Conservation (phyloP, 2,329 filamentous ascomycete genomes). For the Colletotrichum paranaense region DNA sequence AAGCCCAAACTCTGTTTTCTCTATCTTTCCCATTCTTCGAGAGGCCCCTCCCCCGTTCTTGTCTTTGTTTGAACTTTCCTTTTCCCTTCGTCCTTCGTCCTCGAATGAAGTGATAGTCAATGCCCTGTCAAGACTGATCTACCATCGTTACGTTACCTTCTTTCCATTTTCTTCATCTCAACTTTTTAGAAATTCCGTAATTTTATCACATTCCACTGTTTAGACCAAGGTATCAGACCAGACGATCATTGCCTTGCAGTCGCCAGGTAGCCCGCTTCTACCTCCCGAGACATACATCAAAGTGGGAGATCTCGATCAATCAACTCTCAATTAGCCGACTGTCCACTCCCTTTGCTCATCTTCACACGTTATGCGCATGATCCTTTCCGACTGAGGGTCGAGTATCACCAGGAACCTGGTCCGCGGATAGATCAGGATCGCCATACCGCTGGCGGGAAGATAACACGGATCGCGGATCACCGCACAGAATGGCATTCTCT, state of each 20-base stretch:
- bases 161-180: not conserved
- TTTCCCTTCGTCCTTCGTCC: not conserved
- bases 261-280: not conserved
- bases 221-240: not conserved
- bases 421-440: conserved; percentile 5
- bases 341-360: not conserved
- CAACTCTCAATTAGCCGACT: not conserved
- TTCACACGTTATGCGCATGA: not conserved
- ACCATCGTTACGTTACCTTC: not conserved
- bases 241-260: conserved; percentile 4
- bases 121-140: not conserved
- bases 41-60: not conserved
- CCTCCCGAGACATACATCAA: conserved; percentile 7
- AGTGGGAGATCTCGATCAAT: not conserved
- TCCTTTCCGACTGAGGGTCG: conserved; percentile 4
- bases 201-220: conserved; percentile 15
- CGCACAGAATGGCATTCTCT: not conserved
- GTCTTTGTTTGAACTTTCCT: not conserved
- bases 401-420: not conserved
- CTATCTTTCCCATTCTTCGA: not conserved
- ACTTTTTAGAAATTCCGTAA: not conserved
- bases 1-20: conserved; percentile 10
- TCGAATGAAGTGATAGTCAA: not conserved
- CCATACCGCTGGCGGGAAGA: not conserved
- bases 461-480: not conserved